Conservation (phyloP, 1,284 basidiomycete species). For the Hymenochaete sp. region DNA sequence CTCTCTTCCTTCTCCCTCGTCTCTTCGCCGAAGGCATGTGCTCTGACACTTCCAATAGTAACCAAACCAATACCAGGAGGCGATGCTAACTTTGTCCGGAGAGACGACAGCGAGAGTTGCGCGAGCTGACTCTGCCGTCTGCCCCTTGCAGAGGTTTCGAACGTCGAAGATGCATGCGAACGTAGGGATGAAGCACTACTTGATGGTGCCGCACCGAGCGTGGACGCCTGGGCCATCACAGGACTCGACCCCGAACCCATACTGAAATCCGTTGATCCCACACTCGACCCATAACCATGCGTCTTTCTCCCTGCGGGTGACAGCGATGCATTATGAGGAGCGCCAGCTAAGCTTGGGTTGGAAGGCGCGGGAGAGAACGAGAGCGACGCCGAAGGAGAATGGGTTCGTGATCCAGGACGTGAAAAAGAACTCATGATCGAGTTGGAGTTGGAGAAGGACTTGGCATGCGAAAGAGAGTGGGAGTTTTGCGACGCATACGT, state of each 20-base stretch:
- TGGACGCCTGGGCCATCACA: background rate
- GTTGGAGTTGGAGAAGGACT: too few species aligned
- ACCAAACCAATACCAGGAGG: too few species aligned
- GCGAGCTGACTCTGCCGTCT: constrained; percentile 5
- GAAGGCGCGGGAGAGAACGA: background rate
- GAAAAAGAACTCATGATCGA: too few species aligned
- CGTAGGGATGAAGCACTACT: background rate
- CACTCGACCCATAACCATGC: constrained; percentile 6
- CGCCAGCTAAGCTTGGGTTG: constrained; percentile 2
- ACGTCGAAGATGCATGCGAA: constrained; percentile 2
- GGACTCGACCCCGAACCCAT: too few species aligned
- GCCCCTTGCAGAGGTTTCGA: background rate
- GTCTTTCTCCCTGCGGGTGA: background rate
- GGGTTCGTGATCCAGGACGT: too few species aligned
- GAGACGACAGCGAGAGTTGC: constrained; percentile 1
- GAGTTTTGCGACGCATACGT: constrained; percentile 1
- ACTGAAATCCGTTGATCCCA: constrained; percentile 1
- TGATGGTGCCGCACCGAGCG: background rate
- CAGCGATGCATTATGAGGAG: too few species aligned
- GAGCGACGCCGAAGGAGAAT: constrained; percentile 1
- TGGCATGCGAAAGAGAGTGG: background rate
- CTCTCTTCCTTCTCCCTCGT: too few species aligned
- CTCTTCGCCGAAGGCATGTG: too few species aligned
- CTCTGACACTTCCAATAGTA: too few species aligned
- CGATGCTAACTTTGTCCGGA: too few species aligned